Base-by-base conservation (phyloP, 2,329 filamentous ascomycete genomes). In the Colletotrichum sojae region DNA sequence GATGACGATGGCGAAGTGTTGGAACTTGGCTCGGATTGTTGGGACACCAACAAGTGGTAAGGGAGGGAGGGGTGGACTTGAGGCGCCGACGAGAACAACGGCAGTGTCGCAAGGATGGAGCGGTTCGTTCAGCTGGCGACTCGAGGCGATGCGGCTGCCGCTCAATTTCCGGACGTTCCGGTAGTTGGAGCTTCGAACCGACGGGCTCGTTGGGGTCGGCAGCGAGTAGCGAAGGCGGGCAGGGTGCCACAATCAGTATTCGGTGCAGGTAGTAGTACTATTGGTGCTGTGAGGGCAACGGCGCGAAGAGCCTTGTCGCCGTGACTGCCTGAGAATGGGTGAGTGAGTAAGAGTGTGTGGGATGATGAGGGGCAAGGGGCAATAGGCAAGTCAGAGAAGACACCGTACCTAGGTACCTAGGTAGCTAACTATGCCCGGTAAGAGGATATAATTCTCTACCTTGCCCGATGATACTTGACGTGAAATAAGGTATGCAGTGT, bases 151-250 rank as follows among this genome's bases (percentile, higher is more conserved):
- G 31, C 54, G 40, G 13, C 49, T 54, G 22, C 48, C 27, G 13
- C 27, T 52, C 62, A 65, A 59, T 69, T 40, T 59, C 66, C 66
- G 66, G 56, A 61, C 54, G 66, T 49, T 65, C 61, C 61, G 66
- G 54, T 20, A 6, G 54, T 46, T 51, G 39, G 45, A 10, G 25
- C 22, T 40, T 45, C 18, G 18, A 58, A 12, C n/a, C 48, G 53
- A 4, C 15, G 31, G 16, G 54, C 43, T 6, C 22, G 25, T 56
- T 20, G 31, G 36, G 39, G 51, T 49, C 57, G 43, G 43, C 43
- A 51, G 54, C 27, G 61, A 27, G 45, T 22, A 43, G 20, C 40
- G 45, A 10, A 18, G 18, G 4, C 10, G 22, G 46, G 31, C 46
- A 52, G 27, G 51, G n/a, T 16, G 25, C 13, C n/a, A 48, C 20